A percentile compares a stretch with the other conserved stretches of the same genome.
These are phyloP conservation scores for Trapa incisa DNA, from an alignment of 345 rosid genomes.

Conservation along the genomic window DNA sequence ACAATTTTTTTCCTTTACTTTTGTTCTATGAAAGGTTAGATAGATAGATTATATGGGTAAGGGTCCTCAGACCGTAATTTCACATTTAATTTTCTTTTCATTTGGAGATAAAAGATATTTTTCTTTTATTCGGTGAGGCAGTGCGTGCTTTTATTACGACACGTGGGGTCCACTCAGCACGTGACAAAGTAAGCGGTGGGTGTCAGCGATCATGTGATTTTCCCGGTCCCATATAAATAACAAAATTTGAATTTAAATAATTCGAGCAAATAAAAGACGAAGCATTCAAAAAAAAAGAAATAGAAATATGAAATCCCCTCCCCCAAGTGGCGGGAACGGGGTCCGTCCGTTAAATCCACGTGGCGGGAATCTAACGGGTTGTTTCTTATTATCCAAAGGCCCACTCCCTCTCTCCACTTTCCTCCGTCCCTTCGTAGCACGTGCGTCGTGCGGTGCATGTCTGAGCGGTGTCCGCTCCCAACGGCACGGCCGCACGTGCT, in stretches of 20 bases:
- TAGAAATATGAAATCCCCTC: background rate
- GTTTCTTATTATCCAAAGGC: no score
- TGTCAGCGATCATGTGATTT: slow-evolving; percentile 1
- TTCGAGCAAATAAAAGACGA: no score
- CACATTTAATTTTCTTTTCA: no score
- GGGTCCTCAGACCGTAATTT: no score
- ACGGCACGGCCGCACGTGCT: slow-evolving; percentile 28
- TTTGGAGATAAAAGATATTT: no score
- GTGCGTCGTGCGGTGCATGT: slow-evolving; percentile 28
- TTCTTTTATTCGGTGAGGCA: no score
- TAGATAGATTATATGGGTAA: no score
- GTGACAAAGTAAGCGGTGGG: slow-evolving; percentile 16
- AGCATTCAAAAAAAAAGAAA: background rate
- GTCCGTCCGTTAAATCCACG: slow-evolving; percentile 15
- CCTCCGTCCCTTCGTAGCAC: slow-evolving; percentile 22
- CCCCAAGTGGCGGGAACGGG: background rate
- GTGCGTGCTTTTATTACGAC: background rate
- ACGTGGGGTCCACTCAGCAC: slow-evolving; percentile 36
- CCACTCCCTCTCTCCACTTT: slow-evolving; percentile 5
- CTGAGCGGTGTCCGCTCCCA: slow-evolving; percentile 7
- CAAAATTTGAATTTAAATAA: no score
- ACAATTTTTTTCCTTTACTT: no score
- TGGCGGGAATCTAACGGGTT: slow-evolving; percentile 16
- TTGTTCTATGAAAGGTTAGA: no score
- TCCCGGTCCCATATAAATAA: background rate